Percentiles rank a stretch among this genome's conserved stretches.
Conservation (phyloP, 768 basidiomycete species). For the Agaricus sinodeliciosus region DNA sequence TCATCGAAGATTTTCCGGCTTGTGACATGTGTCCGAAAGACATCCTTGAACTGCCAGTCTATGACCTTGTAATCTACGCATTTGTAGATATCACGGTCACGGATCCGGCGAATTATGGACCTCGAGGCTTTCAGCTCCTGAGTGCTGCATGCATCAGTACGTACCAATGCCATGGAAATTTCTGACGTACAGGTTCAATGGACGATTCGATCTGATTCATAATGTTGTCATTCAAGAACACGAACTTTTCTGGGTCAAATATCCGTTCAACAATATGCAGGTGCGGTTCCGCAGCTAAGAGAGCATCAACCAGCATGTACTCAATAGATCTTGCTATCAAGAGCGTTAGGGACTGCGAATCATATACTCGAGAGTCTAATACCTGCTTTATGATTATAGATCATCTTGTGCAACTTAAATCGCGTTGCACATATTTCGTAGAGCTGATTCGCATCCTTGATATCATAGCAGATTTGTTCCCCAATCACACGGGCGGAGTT, state of each 20-base stretch:
- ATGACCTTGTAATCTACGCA: constrained; percentile 58
- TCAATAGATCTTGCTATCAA: constrained; percentile 69
- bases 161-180: background rate
- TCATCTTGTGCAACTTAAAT: constrained; percentile 74
- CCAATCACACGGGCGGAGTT: constrained; percentile 70
- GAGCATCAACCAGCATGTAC: constrained; percentile 77
- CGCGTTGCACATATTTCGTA: constrained; percentile 69
- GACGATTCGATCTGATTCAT: constrained; percentile 52
- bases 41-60: constrained; percentile 29
- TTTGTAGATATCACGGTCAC: constrained; percentile 59
- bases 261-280: constrained; percentile 55
- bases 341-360: background rate
- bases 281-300: constrained; percentile 58
- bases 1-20: constrained; percentile 32
- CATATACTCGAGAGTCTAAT: constrained; percentile 9
- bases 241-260: constrained; percentile 48
- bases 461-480: constrained; percentile 71
- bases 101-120: constrained; percentile 55
- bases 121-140: constrained; percentile 58
- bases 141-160: background rate
- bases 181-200: constrained; percentile 36
- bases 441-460: constrained; percentile 74
- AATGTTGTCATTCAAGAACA: constrained; percentile 66
- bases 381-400: constrained; percentile 82
- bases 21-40: constrained; percentile 35